Conservation (phyloP, 495 filamentous ascomycete species). For the Xylaria nigripes region DNA sequence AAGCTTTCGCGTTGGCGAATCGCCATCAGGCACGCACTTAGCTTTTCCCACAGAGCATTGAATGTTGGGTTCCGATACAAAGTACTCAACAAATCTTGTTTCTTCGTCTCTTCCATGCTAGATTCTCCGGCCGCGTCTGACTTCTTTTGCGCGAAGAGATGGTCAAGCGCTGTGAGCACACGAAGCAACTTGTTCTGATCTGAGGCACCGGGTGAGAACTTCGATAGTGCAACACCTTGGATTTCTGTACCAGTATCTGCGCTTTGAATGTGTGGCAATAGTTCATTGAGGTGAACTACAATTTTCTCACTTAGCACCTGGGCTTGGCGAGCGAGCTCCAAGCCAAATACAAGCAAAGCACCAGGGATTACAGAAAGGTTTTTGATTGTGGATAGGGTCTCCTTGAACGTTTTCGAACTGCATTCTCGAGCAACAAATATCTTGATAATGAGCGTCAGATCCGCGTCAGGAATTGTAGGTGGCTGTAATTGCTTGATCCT, state of each 20-base stretch:
- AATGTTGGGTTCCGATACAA: conserved; percentile 90
- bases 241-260: conserved; percentile 87
- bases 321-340: conserved; percentile 80
- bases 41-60: conserved; percentile 78
- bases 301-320: conserved; percentile 77
- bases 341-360: conserved; percentile 82
- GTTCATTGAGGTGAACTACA: conserved; percentile 70
- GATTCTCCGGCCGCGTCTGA: conserved; percentile 49
- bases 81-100: conserved; percentile 74
- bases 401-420: conserved; percentile 91
- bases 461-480: conserved; percentile 80
- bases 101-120: conserved; percentile 45
- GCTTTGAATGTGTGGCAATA: conserved; percentile 79
- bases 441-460: conserved; percentile 86
- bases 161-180: conserved; percentile 90
- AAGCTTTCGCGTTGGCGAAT: conserved; percentile 89
- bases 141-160: conserved; percentile 68
- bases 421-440: conserved; percentile 94
- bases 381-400: conserved; percentile 94
- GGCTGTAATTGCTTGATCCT: conserved; percentile 66
- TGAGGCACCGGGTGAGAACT: conserved; percentile 91
- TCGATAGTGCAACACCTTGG: conserved; percentile 85
- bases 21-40: conserved; percentile 83
- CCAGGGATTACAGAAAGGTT: conserved; percentile 90
- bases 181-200: conserved; percentile 93